phyloP scores from a whole-genome alignment of 768 basidiomycete genomes.

The Mrakia blollopis region DNA sequence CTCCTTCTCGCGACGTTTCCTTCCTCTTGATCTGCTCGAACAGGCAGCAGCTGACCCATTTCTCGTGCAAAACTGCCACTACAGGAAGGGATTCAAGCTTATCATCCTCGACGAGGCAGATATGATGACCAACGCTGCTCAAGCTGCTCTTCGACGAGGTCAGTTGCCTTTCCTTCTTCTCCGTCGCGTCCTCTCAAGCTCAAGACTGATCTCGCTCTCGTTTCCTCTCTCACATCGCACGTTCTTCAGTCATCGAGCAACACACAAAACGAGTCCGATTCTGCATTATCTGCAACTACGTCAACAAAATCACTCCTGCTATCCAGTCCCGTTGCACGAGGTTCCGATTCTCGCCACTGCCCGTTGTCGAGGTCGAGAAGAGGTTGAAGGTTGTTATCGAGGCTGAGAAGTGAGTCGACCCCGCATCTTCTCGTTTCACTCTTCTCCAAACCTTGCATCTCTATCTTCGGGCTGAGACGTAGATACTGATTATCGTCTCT shows the following conservation, averaged over 20 bases:
- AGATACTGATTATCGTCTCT: background rate
- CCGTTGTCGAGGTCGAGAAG: conserved; percentile 77
- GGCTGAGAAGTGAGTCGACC: conserved; percentile 72
- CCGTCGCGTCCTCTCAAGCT: background rate
- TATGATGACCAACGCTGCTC: conserved; percentile 99
- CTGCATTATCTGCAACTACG: conserved; percentile 99
- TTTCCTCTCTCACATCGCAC: background rate
- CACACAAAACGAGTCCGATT: conserved; percentile 98
- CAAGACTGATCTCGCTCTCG: background rate
- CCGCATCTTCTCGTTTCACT: too few species aligned
- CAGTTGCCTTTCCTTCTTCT: conserved; percentile 23
- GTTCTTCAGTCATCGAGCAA: conserved; percentile 89
- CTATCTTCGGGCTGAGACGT: too few species aligned
- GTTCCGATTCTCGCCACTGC: conserved; percentile 92
- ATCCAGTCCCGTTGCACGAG: conserved; percentile 98
- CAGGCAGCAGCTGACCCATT: background rate
- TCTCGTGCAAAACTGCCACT: background rate
- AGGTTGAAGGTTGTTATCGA: conserved; percentile 72
- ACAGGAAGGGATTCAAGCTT: conserved; percentile 90
- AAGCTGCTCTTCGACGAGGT: conserved; percentile 85
- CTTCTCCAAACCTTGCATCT: too few species aligned
- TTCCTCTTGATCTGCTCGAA: background rate
- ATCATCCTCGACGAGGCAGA: conserved; percentile 99
- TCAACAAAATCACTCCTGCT: conserved; percentile 97
- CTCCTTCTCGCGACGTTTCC: background rate